Evolutionary conservation across 2,329 filamentous ascomycete species (phyloP), one percentile per base, ranked within the genome.

Genomic region (Fusarium paranaense): DNA sequence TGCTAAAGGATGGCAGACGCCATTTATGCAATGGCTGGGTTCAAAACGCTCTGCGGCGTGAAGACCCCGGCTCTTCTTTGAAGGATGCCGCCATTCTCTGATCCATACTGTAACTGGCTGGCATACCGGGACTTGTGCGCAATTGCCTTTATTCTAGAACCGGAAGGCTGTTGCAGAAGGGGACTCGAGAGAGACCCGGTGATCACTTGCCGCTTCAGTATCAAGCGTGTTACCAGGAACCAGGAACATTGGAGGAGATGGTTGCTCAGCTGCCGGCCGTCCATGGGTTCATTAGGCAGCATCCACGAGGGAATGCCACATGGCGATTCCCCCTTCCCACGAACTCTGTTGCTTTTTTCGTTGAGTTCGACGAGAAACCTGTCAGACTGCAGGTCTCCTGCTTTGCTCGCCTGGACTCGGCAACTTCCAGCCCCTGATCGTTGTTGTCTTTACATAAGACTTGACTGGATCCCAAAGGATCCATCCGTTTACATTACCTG

Each of bases 221-320:
- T 13, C n/a, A 33, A 14, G n/a, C 5, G 59, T 58, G 30, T n/a
- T 59, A 5, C 33, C 70, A 71, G 56, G 47, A 68, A 59, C 47
- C 54, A 56, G 67, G 59, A 71, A 73, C 54, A 25, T 47, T 37
- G 30, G 45, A 30, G 25, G n/a, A 47, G 20, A 67, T 64, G 62
- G 71, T 68, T 42, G 71, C 66, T 74, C 71, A 71, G 71, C 59
- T 71, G n/a, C 45, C 50, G 56, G 56, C 33, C 30, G 27, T 25
- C 64, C n/a, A 60, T 8, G 14, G 50, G 52, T 25, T 35, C 52
- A 27, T 56, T 69, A 22, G 52, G 57, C 60, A 37, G 52, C 22
- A 64, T 52, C 38, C 45, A 45, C 35, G 32, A 38, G 20, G 33
- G 35, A 13, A 40, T 58, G 33, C 33, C 22, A 38, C 56, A 27